These are phyloP conservation scores for Saccharomycopsis phalli DNA, from an alignment of 1,139 yeast genomes.

Conservation along the genomic window DNA sequence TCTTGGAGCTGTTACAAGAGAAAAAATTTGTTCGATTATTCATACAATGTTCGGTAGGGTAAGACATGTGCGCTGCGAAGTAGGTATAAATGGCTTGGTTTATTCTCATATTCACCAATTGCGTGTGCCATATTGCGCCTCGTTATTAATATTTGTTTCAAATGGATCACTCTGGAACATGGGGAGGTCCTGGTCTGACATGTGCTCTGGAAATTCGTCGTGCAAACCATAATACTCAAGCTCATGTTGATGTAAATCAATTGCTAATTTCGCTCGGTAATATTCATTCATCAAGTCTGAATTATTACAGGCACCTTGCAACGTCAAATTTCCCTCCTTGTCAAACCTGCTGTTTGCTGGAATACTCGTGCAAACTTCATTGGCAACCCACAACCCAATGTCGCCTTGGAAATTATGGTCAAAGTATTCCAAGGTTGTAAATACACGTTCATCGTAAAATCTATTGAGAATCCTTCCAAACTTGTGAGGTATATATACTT, in stretches of 20 bases:
- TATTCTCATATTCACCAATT: conserved; percentile 15
- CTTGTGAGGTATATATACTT: conserved; percentile 46
- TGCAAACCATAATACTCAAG: conserved; percentile 20
- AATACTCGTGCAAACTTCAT: conserved; percentile 27
- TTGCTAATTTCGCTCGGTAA: conserved; percentile 19
- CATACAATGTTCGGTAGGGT: too few species aligned
- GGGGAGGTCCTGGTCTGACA: conserved; percentile 22
- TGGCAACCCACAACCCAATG: conserved; percentile 38
- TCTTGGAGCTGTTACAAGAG: too few species aligned
- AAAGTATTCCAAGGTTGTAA: conserved; percentile 11
- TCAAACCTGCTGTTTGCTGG: conserved; percentile 26
- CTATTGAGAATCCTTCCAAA: conserved; percentile 34
- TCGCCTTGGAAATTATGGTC: conserved; percentile 34
- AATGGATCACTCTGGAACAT: conserved; percentile 22
- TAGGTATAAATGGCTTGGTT: too few species aligned
- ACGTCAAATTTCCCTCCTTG: conserved; percentile 24
- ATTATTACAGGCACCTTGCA: conserved; percentile 26
- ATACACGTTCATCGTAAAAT: conserved; percentile 31
- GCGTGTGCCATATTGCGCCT: conserved; percentile 14
- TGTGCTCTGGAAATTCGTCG: conserved; percentile 19
- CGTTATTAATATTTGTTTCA: conserved; percentile 8
- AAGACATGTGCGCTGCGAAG: too few species aligned
- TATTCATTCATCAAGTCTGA: conserved; percentile 22
- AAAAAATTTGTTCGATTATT: too few species aligned
- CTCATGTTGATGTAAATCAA: conserved; percentile 23